Percentiles rank a stretch among this genome's conserved stretches.
Conservation (phyloP, 768 basidiomycete species). For the button mushroom (Agaricus bisporus) region DNA sequence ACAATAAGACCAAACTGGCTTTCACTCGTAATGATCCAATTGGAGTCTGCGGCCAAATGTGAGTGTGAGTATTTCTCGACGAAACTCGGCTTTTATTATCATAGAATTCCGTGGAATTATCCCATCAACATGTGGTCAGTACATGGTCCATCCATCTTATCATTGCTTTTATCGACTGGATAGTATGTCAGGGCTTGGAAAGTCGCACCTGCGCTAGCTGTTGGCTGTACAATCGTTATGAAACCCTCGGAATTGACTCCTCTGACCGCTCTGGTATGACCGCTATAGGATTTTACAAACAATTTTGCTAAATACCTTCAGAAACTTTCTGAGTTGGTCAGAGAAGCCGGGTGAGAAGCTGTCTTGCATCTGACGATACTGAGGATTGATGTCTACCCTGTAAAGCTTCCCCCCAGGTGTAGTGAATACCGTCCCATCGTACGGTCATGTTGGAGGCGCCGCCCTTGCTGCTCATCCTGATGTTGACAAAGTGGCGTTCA, state of each 20-base stretch:
- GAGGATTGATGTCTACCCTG: not conserved
- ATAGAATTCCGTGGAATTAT: conserved; percentile 90
- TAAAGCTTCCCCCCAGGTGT: conserved; percentile 86
- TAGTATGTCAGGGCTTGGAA: conserved; percentile 68
- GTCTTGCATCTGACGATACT: conserved; percentile 5
- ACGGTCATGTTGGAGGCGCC: conserved; percentile 78
- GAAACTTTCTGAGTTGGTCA: conserved; percentile 80
- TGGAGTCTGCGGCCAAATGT: conserved; percentile 95
- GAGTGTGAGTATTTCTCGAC: conserved; percentile 14
- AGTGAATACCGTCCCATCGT: conserved; percentile 80
- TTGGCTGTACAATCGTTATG: conserved; percentile 91
- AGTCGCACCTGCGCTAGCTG: conserved; percentile 86
- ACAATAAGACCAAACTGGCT: conserved; percentile 74
- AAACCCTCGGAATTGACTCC: conserved; percentile 90
- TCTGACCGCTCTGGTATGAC: conserved; percentile 68
- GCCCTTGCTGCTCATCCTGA: conserved; percentile 77
- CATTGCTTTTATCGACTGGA: not conserved
- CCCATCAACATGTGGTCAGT: conserved; percentile 80
- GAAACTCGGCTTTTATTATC: conserved; percentile 8
- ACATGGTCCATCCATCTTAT: not conserved
- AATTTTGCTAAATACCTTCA: conserved; percentile 18
- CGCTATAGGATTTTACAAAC: conserved; percentile 5
- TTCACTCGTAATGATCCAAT: conserved; percentile 88
- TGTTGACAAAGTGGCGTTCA: conserved; percentile 94
- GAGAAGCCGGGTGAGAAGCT: conserved; percentile 69